Evolutionary conservation across 495 filamentous ascomycete species (phyloP), one percentile per base, ranked within the genome.

Genomic region (Mytilinidion resinicola): DNA sequence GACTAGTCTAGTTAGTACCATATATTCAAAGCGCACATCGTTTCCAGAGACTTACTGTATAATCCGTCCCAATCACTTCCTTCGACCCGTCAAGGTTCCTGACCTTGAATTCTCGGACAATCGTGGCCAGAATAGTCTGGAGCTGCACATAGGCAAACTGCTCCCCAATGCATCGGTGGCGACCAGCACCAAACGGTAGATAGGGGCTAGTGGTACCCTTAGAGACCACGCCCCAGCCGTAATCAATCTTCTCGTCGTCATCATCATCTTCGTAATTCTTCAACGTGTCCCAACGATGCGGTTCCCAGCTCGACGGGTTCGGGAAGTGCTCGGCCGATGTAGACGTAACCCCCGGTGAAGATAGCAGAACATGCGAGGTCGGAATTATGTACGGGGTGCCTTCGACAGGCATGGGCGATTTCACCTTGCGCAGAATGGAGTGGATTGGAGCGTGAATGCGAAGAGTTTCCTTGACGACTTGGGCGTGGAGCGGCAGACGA

Each of bases 61-160:
- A 96, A 73, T 98, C 93, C 8, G 93, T 96, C 33, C 76, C 86
- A 14, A 90, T 81, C 14, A 96, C 78, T 0, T 80, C 81, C 59
- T 82, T 73, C 61, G 77, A 80, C 9, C 85, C 88, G 55, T 88
- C 80, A 6, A 84, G 70, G 59, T 88, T 95, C 57, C 74, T 77
- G 46, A 96, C 80, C 71, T 83, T 85, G 73, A 96, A 86, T 37
- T 82, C 64, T 38, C 91, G 77, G 47, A 96, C 85, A 49, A 91
- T 76, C 34, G 82, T 85, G n/a, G 86, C 88, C 49, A 86, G 74
- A 63, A 98, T 95, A 10, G 88, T 89, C 57, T 83, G 82, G 46
- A 98, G 77, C 72, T 98, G 92, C 60, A 96, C 78, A 69, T 95
- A 95, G 55, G 93, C 93, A 69, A 96, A 98, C 67, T 96, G 90